Conservation (phyloP, 192 early-diverging fungal genomes). For the Tieghemiomyces parasiticus region DNA sequence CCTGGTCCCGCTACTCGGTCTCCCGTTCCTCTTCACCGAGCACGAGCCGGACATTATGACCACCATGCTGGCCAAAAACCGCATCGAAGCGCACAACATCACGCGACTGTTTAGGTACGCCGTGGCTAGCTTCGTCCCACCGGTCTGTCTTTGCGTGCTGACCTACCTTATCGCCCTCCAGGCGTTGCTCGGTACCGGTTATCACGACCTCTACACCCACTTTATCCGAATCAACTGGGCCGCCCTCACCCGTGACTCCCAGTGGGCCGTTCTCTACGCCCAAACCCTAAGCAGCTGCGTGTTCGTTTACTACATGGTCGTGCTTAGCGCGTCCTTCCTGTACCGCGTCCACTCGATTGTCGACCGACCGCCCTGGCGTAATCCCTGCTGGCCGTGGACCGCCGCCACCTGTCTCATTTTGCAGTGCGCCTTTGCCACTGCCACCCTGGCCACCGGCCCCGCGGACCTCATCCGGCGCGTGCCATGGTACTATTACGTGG, state of each 20-base stretch:
- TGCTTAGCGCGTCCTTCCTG: constrained; percentile 26
- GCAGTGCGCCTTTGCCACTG: constrained; percentile 34
- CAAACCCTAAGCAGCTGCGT: constrained; percentile 52
- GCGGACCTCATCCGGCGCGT: constrained; percentile 22
- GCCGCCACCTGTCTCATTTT: constrained; percentile 10
- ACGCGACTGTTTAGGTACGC: constrained; percentile 65
- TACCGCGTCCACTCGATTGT: constrained; percentile 20
- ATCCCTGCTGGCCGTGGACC: constrained; percentile 21
- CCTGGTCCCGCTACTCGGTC: constrained; percentile 55
- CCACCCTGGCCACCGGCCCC: constrained; percentile 37
- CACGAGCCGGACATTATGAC: constrained; percentile 84
- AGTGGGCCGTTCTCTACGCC: constrained; percentile 61
- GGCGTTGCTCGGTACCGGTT: background rate
- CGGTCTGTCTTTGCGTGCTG: constrained; percentile 44
- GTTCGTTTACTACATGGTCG: constrained; percentile 53
- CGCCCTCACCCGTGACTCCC: constrained; percentile 32
- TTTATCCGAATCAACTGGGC: constrained; percentile 50
- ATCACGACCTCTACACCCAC: constrained; percentile 4
- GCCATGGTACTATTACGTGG: constrained; percentile 62
- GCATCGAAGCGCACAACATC: constrained; percentile 57
- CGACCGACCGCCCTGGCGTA: constrained; percentile 21
- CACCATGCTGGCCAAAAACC: constrained; percentile 74
- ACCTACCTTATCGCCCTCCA: constrained; percentile 31
- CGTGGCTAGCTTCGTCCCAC: constrained; percentile 46
- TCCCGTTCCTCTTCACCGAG: constrained; percentile 77